Base-by-base conservation (phyloP, 208 protist genomes). In the Angomonas deanei region DNA sequence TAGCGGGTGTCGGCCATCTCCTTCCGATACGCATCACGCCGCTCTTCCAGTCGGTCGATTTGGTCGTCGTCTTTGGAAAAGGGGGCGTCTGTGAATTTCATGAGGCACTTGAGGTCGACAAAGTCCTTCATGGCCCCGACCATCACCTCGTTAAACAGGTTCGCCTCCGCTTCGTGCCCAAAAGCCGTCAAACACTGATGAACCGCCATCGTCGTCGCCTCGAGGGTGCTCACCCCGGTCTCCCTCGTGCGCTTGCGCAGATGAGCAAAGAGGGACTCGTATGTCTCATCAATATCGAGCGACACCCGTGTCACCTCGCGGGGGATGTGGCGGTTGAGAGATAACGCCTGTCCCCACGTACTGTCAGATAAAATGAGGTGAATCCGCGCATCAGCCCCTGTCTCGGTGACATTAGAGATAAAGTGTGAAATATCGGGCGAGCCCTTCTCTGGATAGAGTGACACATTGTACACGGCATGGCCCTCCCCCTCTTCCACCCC, bases 311-410 rank as follows among this genome's bases (percentile, higher is more conserved):
- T 80, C 23, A 91, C 77, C n/a, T 28, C 28, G 13, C 59, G 61
- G 19, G 77, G 74, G 49, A 90, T 76, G 58, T 91, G 80, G 15
- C 83, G 66, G 63, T 91, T 93, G 24, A 93, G 75, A 1, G 81
- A 77, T 4, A 79, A 73, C 13, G 86, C 86, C 73, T 93, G 86
- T 0, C 74, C 67, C 86, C 86, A 93, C n/a, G 86, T 93, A 57
- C 77, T 84, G 68, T 93, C 86, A 5, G 77, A 76, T 10, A 93
- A 68, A 23, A 89, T 63, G 8, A 93, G 68, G 34, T 93, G 86
- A 2, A 90, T 56, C 53, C 70, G 67, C 2, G 57, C 30, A 19
- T 24, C 31, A 36, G n/a, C 11, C 24, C 1, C 34, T 33, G 24
- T 59, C 15, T 4, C 24, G 17, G 11, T 32, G 21, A 23, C 3